Base-by-base conservation (phyloP, 768 basidiomycete genomes). In the Sutorius australiensis region DNA sequence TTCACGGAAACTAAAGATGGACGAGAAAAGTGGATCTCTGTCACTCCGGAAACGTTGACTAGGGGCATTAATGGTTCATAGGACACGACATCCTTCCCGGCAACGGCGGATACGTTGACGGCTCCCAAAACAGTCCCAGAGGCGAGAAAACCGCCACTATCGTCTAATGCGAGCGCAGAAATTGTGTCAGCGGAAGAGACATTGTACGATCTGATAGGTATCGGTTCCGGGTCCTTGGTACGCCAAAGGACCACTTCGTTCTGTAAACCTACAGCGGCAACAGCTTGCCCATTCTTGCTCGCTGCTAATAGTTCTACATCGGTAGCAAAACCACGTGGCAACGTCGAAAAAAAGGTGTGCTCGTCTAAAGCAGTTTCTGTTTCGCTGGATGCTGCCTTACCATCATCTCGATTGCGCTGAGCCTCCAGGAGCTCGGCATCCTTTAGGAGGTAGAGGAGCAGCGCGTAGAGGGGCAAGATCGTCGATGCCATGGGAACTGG, bases 341-440 rank as follows among this genome's bases (percentile, higher is more conserved):
- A 75, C 2, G 87, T 86, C 8, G 77, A 75, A 60, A 92, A 89
- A 16, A 76, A 69, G 2, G 87, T 66, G 13, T 75, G 64, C 24
- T 68, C 72, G 48, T 79, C 73, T 12, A 82, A 65, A 3, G 72
- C 50, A 32, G 58, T 45, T 48, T 58, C 40, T 32, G 38, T 31
- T 46, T 64, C 69, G 8, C 56, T 40, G 5, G 72, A 67, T 9
- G 67, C 59, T 8, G 67, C 58, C 54, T 78, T 77, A 1, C 73
- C 63, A 33, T 80, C 81, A 2, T 73, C 73, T 31, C 81, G 78
- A 63, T 87, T 78, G 37, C 86, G 78, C 62, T 94, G 92, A 3
- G 90, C 88, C 61, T 94, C 94, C 33, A 97, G 77, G 1, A 94
- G 80, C 53, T 99, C 94, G 0, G 92, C 83, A 58, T 95, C 87